These are phyloP conservation scores for Pyrus hybrid DNA, from an alignment of 331 rosid species.

Conservation along the genomic window DNA sequence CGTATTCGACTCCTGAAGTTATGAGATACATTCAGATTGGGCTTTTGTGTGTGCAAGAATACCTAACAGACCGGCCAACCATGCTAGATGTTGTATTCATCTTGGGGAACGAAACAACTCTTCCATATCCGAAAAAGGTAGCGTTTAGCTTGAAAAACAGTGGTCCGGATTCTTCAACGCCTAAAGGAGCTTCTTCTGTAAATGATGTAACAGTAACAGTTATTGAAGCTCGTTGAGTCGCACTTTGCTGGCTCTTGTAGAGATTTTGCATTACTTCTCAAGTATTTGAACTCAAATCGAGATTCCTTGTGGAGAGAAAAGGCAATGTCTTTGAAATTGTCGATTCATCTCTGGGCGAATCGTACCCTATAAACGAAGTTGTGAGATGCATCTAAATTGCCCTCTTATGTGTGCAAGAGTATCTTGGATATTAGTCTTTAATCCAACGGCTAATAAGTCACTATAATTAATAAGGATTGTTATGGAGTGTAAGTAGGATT, in stretches of 20 bases:
- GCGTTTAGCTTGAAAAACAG: neutral
- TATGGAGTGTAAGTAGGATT: too few species aligned
- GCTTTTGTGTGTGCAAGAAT: conserved; percentile 36
- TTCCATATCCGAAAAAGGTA: conserved; percentile 14
- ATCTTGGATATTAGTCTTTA: too few species aligned
- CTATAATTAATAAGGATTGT: too few species aligned
- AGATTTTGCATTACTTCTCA: neutral
- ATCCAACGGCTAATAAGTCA: too few species aligned
- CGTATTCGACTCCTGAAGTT: conserved; percentile 1
- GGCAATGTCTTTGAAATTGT: neutral
- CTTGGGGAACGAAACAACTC: neutral
- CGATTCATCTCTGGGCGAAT: neutral
- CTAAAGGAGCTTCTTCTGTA: conserved; percentile 20
- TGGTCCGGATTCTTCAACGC: neutral
- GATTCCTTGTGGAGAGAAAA: neutral
- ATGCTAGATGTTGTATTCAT: neutral
- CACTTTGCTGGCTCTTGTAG: conserved; percentile 2
- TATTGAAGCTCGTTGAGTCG: conserved; percentile 30
- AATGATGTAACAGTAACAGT: conserved; percentile 20
- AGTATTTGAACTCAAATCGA: neutral
- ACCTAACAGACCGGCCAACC: conserved; percentile 33
- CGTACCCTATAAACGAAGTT: neutral
- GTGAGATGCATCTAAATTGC: neutral
- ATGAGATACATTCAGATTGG: conserved; percentile 33
- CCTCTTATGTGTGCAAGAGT: too few species aligned